phyloP scores from a whole-genome alignment of 805 yeast genomes.

The Schizosaccharomyces japonicus region DNA sequence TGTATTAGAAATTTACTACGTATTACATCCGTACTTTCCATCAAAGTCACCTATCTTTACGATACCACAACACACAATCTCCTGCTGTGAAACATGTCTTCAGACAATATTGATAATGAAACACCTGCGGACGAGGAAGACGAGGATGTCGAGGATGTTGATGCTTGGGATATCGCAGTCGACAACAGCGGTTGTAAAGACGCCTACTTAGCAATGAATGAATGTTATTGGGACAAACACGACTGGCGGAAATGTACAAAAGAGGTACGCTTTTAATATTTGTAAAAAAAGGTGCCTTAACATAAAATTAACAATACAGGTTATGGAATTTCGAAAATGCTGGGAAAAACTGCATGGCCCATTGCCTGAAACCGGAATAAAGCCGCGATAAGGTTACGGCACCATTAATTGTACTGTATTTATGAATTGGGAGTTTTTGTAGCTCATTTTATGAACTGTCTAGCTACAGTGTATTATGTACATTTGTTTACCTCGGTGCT shows the following conservation, averaged over 20 bases:
- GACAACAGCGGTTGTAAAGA: background rate
- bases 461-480: too few species aligned
- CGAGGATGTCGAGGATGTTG: background rate
- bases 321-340: background rate
- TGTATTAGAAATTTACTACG: background rate
- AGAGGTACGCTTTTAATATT: background rate
- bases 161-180: background rate
- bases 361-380: background rate
- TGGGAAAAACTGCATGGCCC: background rate
- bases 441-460: too few species aligned
- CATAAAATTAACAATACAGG: background rate
- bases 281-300: background rate
- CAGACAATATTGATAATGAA: too few species aligned
- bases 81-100: too few species aligned
- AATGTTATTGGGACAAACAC: constrained; percentile 1
- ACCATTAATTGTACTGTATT: too few species aligned
- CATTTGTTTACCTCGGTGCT: too few species aligned
- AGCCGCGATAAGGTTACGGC: too few species aligned
- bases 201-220: background rate
- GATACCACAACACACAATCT: too few species aligned
- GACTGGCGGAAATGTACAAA: constrained; percentile 1
- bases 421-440: too few species aligned
- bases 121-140: background rate
- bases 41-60: too few species aligned
- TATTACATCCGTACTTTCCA: too few species aligned